Evolutionary conservation across 768 basidiomycete genomes (phyloP), one percentile per base, ranked within the genome.

Genomic region (Lactarius sp.): DNA sequence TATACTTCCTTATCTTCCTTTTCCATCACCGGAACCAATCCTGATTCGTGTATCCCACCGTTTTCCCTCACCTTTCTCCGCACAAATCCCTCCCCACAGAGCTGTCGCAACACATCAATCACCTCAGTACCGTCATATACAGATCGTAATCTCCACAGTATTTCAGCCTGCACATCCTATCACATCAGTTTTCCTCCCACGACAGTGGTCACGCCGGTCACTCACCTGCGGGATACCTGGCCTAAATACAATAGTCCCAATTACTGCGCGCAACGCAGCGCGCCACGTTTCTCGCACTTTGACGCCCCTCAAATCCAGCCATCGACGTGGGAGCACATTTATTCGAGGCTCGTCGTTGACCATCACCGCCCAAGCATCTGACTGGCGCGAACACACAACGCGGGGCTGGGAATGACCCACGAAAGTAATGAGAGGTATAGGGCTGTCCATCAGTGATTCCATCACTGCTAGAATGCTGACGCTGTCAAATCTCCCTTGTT

Each of bases 91-190:
- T 84, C 83, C n/a, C 79, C 79, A 22, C 74, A 70, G 55, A 92
- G 73, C 59, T 79, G 79, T 14, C 75, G 73, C 52, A 90, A 70
- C 22, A 87, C 64, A n/a, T 91, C 90, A 53, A 78, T 74, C 31
- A 88, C 75, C 70, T 92, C 91, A 66, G 87, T 87, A 60, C 85
- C 79, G 70, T 93, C 90, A 67, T 91, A 92, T 22, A 87, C 83
- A 16, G 81, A 76, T 65, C 85, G 78, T 61, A 93, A 75, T 52
- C 88, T 78, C 87, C 87, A 90, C 56, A 83, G 79, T 59, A 92
- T 75, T 70, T 92, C 88, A 13, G 77, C 76, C 90, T 92, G 42
- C 52, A 61, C 56, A 62, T 64, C 46, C 14, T 41, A n/a, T 44
- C 13, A 39, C 22, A 39, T 46, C 18, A 50, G 46, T n/a, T 47